Evolutionary conservation across 2,329 filamentous ascomycete genomes (phyloP).

Genomic region (Ampelomyces quisqualis): DNA sequence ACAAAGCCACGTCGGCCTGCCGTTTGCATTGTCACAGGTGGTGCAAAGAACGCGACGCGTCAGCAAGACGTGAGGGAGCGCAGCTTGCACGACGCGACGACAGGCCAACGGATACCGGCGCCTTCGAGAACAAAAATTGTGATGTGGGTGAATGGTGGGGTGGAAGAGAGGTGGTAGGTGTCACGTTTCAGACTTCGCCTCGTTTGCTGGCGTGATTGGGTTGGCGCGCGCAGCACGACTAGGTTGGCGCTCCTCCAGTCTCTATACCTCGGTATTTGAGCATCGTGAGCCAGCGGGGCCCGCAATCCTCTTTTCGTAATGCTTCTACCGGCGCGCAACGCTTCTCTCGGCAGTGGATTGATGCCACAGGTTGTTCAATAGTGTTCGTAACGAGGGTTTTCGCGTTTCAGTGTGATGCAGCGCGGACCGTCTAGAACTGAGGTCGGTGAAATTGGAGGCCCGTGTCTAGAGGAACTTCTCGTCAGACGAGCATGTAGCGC

Average conservation of each 20-base stretch:
- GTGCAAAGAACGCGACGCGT: constrained; percentile 14
- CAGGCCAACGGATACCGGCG: constrained; percentile 36
- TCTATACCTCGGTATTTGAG: constrained; percentile 28
- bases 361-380: too few species aligned
- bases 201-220: constrained; percentile 22
- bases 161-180: constrained; percentile 21
- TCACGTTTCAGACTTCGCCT: constrained; percentile 24
- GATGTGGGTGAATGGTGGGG: constrained; percentile 18
- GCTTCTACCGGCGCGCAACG: not conserved
- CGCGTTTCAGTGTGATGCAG: not conserved
- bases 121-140: constrained; percentile 23
- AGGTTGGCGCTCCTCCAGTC: constrained; percentile 28
- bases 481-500: constrained; percentile 1
- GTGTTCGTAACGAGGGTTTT: not conserved
- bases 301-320: constrained; percentile 5
- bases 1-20: constrained; percentile 26
- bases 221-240: constrained; percentile 12
- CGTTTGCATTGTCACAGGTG: constrained; percentile 16
- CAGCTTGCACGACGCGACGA: constrained; percentile 31
- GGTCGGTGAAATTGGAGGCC: constrained; percentile 15
- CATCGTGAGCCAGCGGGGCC: constrained; percentile 9
- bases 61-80: constrained; percentile 20
- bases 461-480: constrained; percentile 7
- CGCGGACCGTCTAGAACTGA: not conserved
- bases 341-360: too few species aligned